phyloP scores from a whole-genome alignment of 2,329 filamentous ascomycete species.

The Orbilia oligospora region DNA sequence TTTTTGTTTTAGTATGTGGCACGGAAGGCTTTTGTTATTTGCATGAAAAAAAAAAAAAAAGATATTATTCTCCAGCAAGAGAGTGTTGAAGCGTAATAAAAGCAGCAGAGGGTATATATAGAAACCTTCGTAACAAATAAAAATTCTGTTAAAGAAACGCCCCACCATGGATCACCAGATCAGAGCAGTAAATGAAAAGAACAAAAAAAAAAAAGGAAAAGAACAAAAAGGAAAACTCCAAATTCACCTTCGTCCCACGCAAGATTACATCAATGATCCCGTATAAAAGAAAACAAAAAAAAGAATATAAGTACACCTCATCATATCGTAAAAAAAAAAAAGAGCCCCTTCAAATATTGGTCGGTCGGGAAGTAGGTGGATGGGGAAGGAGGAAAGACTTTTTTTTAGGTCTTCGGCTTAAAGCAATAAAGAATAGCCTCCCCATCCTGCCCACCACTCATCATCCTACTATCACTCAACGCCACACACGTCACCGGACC shows the following conservation, averaged over 20 bases:
- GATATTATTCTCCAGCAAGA: not conserved
- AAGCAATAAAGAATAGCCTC: conserved; percentile 90
- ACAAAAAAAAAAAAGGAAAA: conserved; percentile 20
- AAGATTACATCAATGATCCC: conserved; percentile 12
- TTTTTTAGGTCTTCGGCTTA: conserved; percentile 66
- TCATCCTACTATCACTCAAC: conserved; percentile 88
- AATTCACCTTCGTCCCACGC: conserved; percentile 22
- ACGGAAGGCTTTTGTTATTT: conserved; percentile 10
- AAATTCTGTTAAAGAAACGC: conserved; percentile 3
- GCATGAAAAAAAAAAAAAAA: no score
- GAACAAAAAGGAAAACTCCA: conserved; percentile 27
- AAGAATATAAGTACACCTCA: conserved; percentile 31
- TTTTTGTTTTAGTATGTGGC: not conserved
- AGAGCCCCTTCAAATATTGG: not conserved
- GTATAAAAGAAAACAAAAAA: not conserved
- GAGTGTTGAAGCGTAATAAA: not conserved
- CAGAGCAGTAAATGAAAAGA: conserved; percentile 19
- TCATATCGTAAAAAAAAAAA: conserved; percentile 33
- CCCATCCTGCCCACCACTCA: conserved; percentile 92
- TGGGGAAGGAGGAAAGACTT: not conserved
- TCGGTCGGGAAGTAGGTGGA: not conserved
- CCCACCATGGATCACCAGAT: conserved; percentile 7
- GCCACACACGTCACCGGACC: conserved; percentile 95
- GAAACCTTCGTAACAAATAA: conserved; percentile 12
- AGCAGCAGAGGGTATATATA: conserved; percentile 32